Percentiles rank a stretch among this genome's conserved stretches.
Conservation (phyloP, 139 green algal species). For the Spirogloea muscicola region DNA sequence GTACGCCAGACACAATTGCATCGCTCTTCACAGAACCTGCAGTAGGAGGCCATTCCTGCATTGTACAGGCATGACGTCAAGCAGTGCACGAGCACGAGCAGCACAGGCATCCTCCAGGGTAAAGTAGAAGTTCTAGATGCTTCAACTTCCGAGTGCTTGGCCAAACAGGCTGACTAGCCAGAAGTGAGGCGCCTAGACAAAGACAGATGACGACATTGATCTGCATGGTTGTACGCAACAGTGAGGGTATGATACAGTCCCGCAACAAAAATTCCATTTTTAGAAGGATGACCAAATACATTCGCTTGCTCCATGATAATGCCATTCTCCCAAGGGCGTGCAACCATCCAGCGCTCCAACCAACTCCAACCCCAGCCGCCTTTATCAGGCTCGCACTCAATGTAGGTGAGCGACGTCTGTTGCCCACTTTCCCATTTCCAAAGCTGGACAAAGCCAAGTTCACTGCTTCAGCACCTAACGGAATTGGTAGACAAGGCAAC, state of each 20-base stretch:
- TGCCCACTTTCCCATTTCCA: conserved; percentile 5
- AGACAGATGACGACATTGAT: neutral
- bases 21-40: too few relatives aligned
- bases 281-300: too few relatives aligned
- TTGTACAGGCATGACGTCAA: neutral
- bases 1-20: too few relatives aligned
- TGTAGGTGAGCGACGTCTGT: conserved; percentile 12
- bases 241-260: neutral
- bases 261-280: too few relatives aligned
- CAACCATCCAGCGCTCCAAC: conserved; percentile 32
- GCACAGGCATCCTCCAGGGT: too few relatives aligned
- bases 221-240: neutral
- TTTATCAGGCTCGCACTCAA: conserved; percentile 7
- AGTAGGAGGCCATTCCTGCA: neutral
- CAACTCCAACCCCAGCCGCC: conserved; percentile 20
- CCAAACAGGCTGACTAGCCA: too few relatives aligned
- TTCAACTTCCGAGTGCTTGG: too few relatives aligned
- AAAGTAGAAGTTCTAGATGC: too few relatives aligned
- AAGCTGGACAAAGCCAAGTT: neutral
- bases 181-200: too few relatives aligned
- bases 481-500: neutral
- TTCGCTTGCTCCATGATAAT: conserved; percentile 8
- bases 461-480: neutral
- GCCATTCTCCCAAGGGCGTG: conserved; percentile 16
- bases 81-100: too few relatives aligned